Percentiles rank a stretch among this genome's conserved stretches.
These are phyloP conservation scores for Fonsecaea monophora DNA, from an alignment of 2,329 filamentous ascomycete genomes.

Conservation along the genomic window DNA sequence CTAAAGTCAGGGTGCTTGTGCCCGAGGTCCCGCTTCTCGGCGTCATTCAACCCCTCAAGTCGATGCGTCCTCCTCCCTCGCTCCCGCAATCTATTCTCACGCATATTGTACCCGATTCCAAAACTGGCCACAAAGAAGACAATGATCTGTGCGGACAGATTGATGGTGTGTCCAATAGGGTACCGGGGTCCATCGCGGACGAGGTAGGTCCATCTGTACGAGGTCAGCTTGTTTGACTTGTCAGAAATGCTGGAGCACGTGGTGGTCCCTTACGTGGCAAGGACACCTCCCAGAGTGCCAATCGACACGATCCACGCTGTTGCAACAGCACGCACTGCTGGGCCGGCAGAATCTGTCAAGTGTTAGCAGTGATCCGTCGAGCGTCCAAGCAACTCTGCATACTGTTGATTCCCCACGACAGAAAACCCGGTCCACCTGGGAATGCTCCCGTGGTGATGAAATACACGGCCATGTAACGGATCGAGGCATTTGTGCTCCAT, in stretches of 20 bases:
- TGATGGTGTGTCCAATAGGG: conserved; percentile 59
- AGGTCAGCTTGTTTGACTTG: conserved; percentile 13
- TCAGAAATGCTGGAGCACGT: conserved; percentile 59
- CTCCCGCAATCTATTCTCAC: conserved; percentile 44
- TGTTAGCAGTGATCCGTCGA: conserved; percentile 1
- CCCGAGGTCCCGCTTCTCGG: conserved; percentile 43
- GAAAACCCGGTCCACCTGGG: conserved; percentile 85
- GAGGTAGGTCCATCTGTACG: conserved; percentile 35
- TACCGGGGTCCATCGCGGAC: conserved; percentile 57
- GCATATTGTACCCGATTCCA: conserved; percentile 37
- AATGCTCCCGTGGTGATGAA: conserved; percentile 81
- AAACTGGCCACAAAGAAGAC: conserved; percentile 30
- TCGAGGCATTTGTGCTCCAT: conserved; percentile 65
- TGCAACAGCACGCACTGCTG: conserved; percentile 73
- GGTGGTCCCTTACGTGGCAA: conserved; percentile 66
- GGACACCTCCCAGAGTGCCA: conserved; percentile 79
- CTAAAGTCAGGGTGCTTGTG: conserved; percentile 43
- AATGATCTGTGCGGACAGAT: conserved; percentile 48
- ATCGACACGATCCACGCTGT: conserved; percentile 80
- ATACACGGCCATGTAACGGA: conserved; percentile 83
- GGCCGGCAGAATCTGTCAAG: conserved; percentile 54
- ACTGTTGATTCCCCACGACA: conserved; percentile 86
- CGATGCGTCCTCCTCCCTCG: conserved; percentile 41
- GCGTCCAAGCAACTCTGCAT: conserved; percentile 45
- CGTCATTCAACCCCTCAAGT: conserved; percentile 46